A percentile compares a stretch with the other conserved stretches of the same genome.
Evolutionary conservation across 176 grass and related monocot species (phyloP).

Genomic region (Bothriochloa decipiens): DNA sequence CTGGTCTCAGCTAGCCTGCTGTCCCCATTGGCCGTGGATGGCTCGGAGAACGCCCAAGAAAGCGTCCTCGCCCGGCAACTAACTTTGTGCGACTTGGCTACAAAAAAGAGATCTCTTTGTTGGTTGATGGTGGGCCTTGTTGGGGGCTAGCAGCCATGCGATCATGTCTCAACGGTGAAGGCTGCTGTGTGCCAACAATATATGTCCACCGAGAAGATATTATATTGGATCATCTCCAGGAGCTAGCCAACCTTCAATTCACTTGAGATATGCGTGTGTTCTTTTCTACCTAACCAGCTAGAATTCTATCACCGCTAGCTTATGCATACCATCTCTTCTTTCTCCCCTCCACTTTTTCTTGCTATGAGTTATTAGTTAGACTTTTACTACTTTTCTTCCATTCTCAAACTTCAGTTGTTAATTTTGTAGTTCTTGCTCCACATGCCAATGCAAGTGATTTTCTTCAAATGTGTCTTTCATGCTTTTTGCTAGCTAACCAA

Average conservation of each 20-base stretch:
- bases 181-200: background rate
- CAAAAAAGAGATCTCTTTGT: background rate
- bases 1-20: background rate
- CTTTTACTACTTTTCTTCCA: conserved; percentile 29
- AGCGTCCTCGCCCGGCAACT: background rate
- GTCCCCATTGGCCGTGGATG: background rate
- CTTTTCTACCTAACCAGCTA: background rate
- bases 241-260: conserved; percentile 12
- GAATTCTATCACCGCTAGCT: background rate
- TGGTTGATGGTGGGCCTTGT: background rate
- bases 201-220: background rate
- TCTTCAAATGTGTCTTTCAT: conserved; percentile 17
- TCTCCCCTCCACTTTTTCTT: background rate
- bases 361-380: background rate
- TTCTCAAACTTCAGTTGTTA: conserved; percentile 16
- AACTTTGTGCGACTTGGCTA: background rate
- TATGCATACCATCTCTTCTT: background rate
- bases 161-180: background rate
- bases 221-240: background rate
- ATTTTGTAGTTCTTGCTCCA: conserved; percentile 38
- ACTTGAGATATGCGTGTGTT: background rate
- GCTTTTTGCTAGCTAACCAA: conserved; percentile 13
- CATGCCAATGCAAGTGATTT: background rate
- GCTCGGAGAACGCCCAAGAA: background rate
- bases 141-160: background rate